Percentiles rank a stretch among this genome's conserved stretches.
Conservation (phyloP, 1,139 yeast genomes). For the Meyerozyma sp. region DNA sequence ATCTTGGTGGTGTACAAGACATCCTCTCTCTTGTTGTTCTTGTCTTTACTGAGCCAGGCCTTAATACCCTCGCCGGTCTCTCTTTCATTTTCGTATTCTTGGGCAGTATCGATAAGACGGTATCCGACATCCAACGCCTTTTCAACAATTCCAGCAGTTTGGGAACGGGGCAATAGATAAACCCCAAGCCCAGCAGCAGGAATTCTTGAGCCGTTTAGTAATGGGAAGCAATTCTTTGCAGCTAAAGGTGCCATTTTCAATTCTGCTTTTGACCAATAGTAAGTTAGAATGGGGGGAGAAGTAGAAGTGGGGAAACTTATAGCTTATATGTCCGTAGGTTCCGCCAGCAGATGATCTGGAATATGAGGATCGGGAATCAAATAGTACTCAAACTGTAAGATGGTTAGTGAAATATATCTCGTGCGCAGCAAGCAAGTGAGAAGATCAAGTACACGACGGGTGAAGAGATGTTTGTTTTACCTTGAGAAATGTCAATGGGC, state of each 20-base stretch:
- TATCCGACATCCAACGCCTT: slow-evolving; percentile 8
- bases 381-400: too few relatives aligned
- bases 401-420: too few relatives aligned
- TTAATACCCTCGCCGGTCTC: slow-evolving; percentile 8
- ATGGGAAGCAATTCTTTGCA: not conserved
- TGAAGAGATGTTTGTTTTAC: too few relatives aligned
- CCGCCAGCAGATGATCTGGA: too few relatives aligned
- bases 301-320: too few relatives aligned
- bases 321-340: too few relatives aligned
- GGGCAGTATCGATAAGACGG: slow-evolving; percentile 10
- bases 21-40: slow-evolving; percentile 5
- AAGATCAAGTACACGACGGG: too few relatives aligned
- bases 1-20: slow-evolving; percentile 10
- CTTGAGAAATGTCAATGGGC: too few relatives aligned
- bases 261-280: too few relatives aligned
- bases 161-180: not conserved
- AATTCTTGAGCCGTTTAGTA: not conserved
- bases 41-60: slow-evolving; percentile 2
- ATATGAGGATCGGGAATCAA: too few relatives aligned
- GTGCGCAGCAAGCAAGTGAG: too few relatives aligned
- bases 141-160: slow-evolving; percentile 5
- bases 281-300: too few relatives aligned
- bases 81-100: slow-evolving; percentile 7
- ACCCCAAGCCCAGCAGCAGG: not conserved
- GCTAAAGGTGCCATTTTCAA: not conserved